Evolutionary conservation across 805 yeast species (phyloP).

Genomic region (Dipodascopsis uninucleata): DNA sequence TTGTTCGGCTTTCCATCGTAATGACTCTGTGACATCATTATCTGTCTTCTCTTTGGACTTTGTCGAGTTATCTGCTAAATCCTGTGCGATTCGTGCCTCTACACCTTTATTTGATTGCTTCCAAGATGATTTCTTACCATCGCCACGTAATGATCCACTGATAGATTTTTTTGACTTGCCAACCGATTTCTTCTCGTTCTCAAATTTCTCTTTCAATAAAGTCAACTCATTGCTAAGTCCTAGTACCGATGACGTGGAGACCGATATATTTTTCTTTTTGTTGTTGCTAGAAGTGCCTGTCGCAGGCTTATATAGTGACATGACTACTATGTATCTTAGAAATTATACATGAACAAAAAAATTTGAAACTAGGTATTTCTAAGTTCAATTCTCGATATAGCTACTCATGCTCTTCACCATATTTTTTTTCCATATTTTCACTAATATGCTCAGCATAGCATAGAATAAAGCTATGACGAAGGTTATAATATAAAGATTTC

Average conservation of each 20-base stretch:
- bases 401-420: too few species aligned
- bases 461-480: too few species aligned
- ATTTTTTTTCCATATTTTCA: too few species aligned
- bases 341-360: too few species aligned
- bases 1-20: slow-evolving; percentile 23
- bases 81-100: slow-evolving; percentile 17
- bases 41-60: not conserved
- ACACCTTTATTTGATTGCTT: slow-evolving; percentile 17
- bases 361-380: too few species aligned
- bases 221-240: slow-evolving; percentile 22
- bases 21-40: slow-evolving; percentile 3
- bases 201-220: slow-evolving; percentile 17
- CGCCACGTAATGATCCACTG: not conserved
- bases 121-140: not conserved
- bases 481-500: too few species aligned
- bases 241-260: slow-evolving; percentile 23
- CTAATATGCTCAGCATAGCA: too few species aligned
- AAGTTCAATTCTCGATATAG: too few species aligned
- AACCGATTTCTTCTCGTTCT: slow-evolving; percentile 9
- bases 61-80: slow-evolving; percentile 2
- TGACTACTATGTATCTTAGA: not conserved
- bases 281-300: not conserved
- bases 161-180: slow-evolving; percentile 3
- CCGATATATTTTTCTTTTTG: slow-evolving; percentile 11
- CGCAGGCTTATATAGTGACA: slow-evolving; percentile 12